Conservation (phyloP, 2,329 filamentous ascomycete genomes). For the Aspergillus unguis region DNA sequence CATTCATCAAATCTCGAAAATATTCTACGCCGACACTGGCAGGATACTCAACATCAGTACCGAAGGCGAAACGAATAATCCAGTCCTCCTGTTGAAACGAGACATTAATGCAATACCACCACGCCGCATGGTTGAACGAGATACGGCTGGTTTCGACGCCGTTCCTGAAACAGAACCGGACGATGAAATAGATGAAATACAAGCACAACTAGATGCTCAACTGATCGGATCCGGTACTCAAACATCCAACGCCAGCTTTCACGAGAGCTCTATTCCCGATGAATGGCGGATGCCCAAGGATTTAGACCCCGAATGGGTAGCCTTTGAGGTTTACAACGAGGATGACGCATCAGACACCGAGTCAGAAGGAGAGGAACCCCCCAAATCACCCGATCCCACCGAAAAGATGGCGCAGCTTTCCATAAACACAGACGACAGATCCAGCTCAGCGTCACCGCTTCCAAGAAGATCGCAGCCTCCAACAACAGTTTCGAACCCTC, state of each 20-base stretch:
- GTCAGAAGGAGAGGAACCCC: conserved; percentile 36
- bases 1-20: conserved; percentile 76
- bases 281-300: conserved; percentile 66
- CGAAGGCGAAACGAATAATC: conserved; percentile 66
- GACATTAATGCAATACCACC: conserved; percentile 64
- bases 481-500: conserved; percentile 46
- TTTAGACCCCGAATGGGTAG: conserved; percentile 86
- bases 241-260: conserved; percentile 17
- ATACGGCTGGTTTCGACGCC: conserved; percentile 36
- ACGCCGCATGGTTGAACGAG: conserved; percentile 54
- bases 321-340: conserved; percentile 77
- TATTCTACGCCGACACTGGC: conserved; percentile 89
- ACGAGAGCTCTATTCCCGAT: conserved; percentile 35
- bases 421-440: conserved; percentile 28
- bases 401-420: conserved; percentile 50
- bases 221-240: conserved; percentile 22
- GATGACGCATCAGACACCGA: conserved; percentile 57
- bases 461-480: conserved; percentile 14
- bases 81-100: conserved; percentile 70
- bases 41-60: conserved; percentile 80
- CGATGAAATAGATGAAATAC: conserved; percentile 40
- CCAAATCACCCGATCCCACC: conserved; percentile 31
- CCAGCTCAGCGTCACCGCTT: conserved; percentile 27
- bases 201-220: conserved; percentile 39
- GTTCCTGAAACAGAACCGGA: conserved; percentile 28